phyloP scores from a whole-genome alignment of 1,284 basidiomycete species.

The Wolfiporia cocos region DNA sequence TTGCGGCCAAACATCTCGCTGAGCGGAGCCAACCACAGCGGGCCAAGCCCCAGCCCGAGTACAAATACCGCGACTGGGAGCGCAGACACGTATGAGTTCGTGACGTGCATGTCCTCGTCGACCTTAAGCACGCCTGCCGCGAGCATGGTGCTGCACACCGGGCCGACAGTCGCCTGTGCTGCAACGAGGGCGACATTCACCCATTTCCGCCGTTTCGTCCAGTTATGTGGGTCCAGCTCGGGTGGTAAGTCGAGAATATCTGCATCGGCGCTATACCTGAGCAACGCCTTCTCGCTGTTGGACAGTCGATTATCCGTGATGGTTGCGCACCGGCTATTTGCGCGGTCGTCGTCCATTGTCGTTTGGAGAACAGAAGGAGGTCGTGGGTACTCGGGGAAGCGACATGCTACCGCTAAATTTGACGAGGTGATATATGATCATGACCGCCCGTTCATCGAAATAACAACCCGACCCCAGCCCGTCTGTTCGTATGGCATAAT shows the following conservation, averaged over 20 bases:
- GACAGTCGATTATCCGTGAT: background rate
- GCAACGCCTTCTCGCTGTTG: background rate
- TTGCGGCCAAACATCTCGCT: slow-evolving; percentile 9
- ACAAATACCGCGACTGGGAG: slow-evolving; percentile 9
- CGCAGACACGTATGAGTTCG: slow-evolving; percentile 5
- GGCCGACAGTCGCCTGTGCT: slow-evolving; percentile 5
- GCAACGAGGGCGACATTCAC: slow-evolving; percentile 7
- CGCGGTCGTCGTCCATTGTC: no score
- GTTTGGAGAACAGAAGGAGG: no score
- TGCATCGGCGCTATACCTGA: background rate
- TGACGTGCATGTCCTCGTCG: slow-evolving; percentile 5
- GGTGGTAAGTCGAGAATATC: background rate
- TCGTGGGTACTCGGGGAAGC: no score
- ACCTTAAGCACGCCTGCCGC: slow-evolving; percentile 7
- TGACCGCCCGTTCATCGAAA: no score
- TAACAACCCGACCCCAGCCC: no score
- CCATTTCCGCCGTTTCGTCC: slow-evolving; percentile 8
- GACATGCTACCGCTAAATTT: no score
- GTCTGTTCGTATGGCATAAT: no score
- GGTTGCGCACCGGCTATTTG: background rate
- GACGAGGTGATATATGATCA: no score
- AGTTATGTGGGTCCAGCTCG: slow-evolving; percentile 6
- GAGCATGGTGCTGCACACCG: slow-evolving; percentile 9
- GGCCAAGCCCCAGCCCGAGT: slow-evolving; percentile 7
- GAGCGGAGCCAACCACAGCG: slow-evolving; percentile 7